Percentiles rank a stretch among this genome's conserved stretches.
Evolutionary conservation across 2,329 filamentous ascomycete species (phyloP).

Genomic region (Botrytis fabae): DNA sequence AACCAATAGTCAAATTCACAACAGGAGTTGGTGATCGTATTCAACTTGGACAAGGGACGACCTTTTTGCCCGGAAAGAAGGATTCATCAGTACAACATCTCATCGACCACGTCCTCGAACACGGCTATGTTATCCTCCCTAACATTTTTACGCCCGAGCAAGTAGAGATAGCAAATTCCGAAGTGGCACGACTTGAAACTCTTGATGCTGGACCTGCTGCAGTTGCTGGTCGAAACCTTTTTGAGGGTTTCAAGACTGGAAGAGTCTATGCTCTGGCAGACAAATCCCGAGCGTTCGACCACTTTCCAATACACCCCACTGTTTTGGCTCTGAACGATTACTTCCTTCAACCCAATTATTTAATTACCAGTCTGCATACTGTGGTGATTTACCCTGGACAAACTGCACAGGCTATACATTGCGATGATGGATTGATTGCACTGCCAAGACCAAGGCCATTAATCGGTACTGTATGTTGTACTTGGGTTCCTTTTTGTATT

Average conservation of each 20-base stretch:
- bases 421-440: conserved; percentile 40
- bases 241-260: conserved; percentile 44
- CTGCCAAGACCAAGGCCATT: conserved; percentile 38
- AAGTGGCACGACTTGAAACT: conserved; percentile 41
- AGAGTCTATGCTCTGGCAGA: conserved; percentile 45
- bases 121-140: conserved; percentile 45
- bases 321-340: conserved; percentile 45
- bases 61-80: conserved; percentile 37
- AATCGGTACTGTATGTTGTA: conserved; percentile 34
- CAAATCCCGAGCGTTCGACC: conserved; percentile 45
- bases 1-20: conserved; percentile 7
- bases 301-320: conserved; percentile 43
- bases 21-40: conserved; percentile 27
- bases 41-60: conserved; percentile 37
- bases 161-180: conserved; percentile 40
- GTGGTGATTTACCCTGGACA: conserved; percentile 44
- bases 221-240: conserved; percentile 41
- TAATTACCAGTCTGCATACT: conserved; percentile 43
- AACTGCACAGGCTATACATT: conserved; percentile 42
- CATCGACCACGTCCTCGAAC: conserved; percentile 38
- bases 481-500: neutral
- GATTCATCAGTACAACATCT: conserved; percentile 36
- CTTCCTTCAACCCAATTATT: conserved; percentile 44
- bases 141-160: conserved; percentile 40
- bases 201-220: conserved; percentile 37